phyloP scores from a whole-genome alignment of 1,139 yeast species.

The Williopsis jadinii region DNA sequence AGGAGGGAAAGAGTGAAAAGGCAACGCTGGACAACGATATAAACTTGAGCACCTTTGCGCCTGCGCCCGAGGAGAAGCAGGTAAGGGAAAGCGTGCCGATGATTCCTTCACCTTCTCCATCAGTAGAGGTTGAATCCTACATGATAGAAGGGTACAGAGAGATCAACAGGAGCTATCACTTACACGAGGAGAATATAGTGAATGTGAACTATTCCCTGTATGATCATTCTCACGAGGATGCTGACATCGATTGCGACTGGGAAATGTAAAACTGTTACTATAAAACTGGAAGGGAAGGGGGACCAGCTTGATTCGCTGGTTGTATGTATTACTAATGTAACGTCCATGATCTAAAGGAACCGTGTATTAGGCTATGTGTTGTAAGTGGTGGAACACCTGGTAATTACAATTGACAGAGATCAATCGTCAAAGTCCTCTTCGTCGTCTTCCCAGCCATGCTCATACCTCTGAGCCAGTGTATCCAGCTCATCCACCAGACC shows the following conservation, averaged over 20 bases:
- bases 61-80: too few species aligned
- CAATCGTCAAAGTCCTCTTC: slow-evolving; percentile 24
- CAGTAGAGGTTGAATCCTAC: slow-evolving; percentile 32
- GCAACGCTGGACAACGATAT: slow-evolving; percentile 13
- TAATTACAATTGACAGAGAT: background rate
- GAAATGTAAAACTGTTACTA: slow-evolving; percentile 6
- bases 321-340: too few species aligned
- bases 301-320: too few species aligned
- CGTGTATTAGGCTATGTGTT: too few species aligned
- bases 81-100: background rate
- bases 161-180: slow-evolving; percentile 15
- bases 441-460: slow-evolving; percentile 46
- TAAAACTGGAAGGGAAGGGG: too few species aligned
- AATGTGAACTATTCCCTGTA: slow-evolving; percentile 20
- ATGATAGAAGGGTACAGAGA: slow-evolving; percentile 32
- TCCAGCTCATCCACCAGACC: slow-evolving; percentile 56
- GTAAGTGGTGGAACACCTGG: too few species aligned
- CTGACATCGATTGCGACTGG: slow-evolving; percentile 12
- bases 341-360: too few species aligned
- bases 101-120: slow-evolving; percentile 26
- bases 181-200: slow-evolving; percentile 19
- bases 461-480: slow-evolving; percentile 44
- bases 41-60: slow-evolving; percentile 6
- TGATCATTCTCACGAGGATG: slow-evolving; percentile 20
- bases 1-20: slow-evolving; percentile 11